Evolutionary conservation across 805 yeast species (phyloP).

Genomic region (Yarrowia deformans): DNA sequence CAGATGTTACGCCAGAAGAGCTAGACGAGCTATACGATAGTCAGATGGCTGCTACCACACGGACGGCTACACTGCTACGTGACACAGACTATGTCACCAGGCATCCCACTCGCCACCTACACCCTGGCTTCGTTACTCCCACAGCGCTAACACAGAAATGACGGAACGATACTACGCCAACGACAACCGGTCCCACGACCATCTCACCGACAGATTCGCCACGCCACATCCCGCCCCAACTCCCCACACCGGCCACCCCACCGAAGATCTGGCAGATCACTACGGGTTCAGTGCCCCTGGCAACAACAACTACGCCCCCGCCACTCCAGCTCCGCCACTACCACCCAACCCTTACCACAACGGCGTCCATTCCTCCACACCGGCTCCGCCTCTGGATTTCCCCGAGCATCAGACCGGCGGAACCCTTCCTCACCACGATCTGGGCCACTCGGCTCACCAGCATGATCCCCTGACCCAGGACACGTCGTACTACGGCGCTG

Average conservation of each 20-base stretch:
- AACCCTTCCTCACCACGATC: background rate
- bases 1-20: too few species aligned
- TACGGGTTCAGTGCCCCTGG: constrained; percentile 17
- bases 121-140: background rate
- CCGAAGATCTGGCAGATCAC: constrained; percentile 31
- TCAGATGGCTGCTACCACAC: too few species aligned
- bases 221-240: constrained; percentile 20
- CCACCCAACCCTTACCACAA: constrained; percentile 34
- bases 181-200: constrained; percentile 34
- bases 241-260: constrained; percentile 11
- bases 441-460: constrained; percentile 6
- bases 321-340: constrained; percentile 12
- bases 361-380: constrained; percentile 5
- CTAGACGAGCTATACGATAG: too few species aligned
- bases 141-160: constrained; percentile 23
- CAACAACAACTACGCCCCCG: constrained; percentile 22
- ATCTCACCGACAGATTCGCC: constrained; percentile 21
- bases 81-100: too few species aligned
- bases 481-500: constrained; percentile 8
- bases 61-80: too few species aligned
- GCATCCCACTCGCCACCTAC: too few species aligned
- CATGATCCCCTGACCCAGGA: constrained; percentile 12
- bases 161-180: constrained; percentile 37
- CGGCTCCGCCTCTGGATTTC: constrained; percentile 9
- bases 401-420: constrained; percentile 9